phyloP scores from a whole-genome alignment of 2,329 filamentous ascomycete species.

The Neospermospora avenae region DNA sequence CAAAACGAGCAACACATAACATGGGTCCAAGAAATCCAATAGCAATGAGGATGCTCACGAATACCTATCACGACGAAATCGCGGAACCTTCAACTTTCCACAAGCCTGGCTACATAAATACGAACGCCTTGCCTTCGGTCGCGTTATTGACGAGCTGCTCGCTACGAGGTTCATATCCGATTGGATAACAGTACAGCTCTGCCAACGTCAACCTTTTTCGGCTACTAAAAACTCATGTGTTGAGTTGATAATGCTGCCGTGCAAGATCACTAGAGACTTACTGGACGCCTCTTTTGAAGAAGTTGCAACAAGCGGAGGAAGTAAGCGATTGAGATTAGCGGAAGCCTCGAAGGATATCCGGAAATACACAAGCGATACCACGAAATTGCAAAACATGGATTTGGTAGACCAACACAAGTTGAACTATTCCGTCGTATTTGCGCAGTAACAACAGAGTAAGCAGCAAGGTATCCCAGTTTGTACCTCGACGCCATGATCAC shows the following conservation, averaged over 20 bases:
- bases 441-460: background rate
- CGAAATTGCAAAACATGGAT: background rate
- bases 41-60: too few relatives aligned
- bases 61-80: too few relatives aligned
- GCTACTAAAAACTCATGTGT: background rate
- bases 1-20: too few relatives aligned
- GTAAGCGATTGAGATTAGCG: background rate
- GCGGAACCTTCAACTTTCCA: too few relatives aligned
- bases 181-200: background rate
- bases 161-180: background rate
- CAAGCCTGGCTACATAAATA: too few relatives aligned
- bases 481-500: background rate
- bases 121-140: background rate
- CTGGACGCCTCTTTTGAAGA: background rate
- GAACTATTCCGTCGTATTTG: background rate
- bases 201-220: background rate
- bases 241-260: background rate
- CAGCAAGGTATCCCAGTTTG: background rate
- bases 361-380: background rate
- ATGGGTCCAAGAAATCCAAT: too few relatives aligned
- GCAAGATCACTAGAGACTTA: background rate
- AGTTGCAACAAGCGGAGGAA: background rate
- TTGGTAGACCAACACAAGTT: background rate
- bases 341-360: background rate
- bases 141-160: background rate